Evolutionary conservation across 2,329 filamentous ascomycete species (phyloP), one percentile per base, ranked within the genome.

Genomic region (Periconia macrospinosa): DNA sequence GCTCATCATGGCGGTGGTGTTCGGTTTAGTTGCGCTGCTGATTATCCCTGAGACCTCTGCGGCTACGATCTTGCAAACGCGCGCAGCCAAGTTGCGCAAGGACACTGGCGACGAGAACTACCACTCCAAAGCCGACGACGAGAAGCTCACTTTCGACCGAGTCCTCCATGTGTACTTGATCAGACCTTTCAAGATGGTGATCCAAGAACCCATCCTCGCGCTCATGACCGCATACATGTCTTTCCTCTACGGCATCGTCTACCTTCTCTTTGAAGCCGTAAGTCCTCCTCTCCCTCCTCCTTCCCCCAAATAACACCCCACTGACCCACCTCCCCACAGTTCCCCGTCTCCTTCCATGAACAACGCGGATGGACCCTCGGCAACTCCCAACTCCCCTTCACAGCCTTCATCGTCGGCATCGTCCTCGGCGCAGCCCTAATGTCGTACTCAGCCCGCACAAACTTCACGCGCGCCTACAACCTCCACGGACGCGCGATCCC

Each of bases 211-310:
- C 0, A 71, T 72, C 20, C 50, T 72, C 15, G 68, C 68, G 1
- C 62, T 71, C 14, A 78, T 91, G 15, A 85, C 87, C 0, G 67
- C 90, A 0, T 90, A 91, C 65, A 86, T 87, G 40, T 85, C 82
- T 49, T 90, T 90, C 67, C 80, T 83, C 62, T 88, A 87, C 57
- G 86, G 85, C 0, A 86, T 88, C 30, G 71, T 88, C 0, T 89
- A 88, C 65, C 81, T 72, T 0, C 59, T 72, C 1, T 72, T 72
- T 19, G 69, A 72, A 56, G 69, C 69, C 18, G 68, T 69, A 56
- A 63, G 65, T 57, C 42, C 14, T 15, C 41, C 20, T 42, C 41
- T 19, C 17, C 17, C 41, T 3, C 6, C 19, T 13, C 30, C 30
- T 30, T 44, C 7, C n/a, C 2, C 15, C 13, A 14, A 27, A 13